Base-by-base conservation (phyloP, 306 rosid species). In the Lathyrus sativus region DNA sequence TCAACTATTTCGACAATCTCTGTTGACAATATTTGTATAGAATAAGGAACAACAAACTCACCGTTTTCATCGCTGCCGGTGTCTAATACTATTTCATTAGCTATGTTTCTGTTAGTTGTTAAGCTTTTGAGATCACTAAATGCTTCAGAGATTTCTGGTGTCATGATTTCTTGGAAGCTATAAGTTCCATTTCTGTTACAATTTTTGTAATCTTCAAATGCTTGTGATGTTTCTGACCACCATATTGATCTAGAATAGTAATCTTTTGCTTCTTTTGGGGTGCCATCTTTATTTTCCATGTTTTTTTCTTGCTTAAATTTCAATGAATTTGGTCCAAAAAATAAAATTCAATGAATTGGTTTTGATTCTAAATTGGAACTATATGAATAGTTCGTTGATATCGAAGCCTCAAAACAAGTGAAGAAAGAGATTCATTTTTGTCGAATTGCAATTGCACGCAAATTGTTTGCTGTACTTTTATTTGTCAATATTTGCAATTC, bases 1-100 rank as follows among this genome's bases (percentile, higher is more conserved):
- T 79, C 93, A 43, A 61, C 73, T 22, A 87, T 67, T 71, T 87
- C 96, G 62, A 85, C 89, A 39, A 87, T 86, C 66, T 88, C 97
- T 1, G 83, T 73, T 0, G 92, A 80, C 76, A 74, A 54, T 2
- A 75, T n/a, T 42, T 53, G 77, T n/a, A 62, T 18, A 11, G 72
- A 35, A 46, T 59, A 66, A 12, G 12, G 51, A 13, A 5, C 62
- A 14, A 4, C 63, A 56, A 58, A 33, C 3, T 62, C 72, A n/a
- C 9, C 46, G 8, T 49, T 50, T 37, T 60, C 74, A 28, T 64
- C 58, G 0, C 37, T 8, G 3, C 5, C 54, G 1, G 1, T 43
- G 9, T 35, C 72, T 0, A 3, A 19, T 38, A 44, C 62, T 56
- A 68, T 64, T 1, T 55, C 79, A 37, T 35, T 3, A 14, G 42